A percentile compares a stretch with the other conserved stretches of the same genome.
These are phyloP conservation scores for Alternaria alternata DNA, from an alignment of 2,329 filamentous ascomycete genomes.

Conservation along the genomic window DNA sequence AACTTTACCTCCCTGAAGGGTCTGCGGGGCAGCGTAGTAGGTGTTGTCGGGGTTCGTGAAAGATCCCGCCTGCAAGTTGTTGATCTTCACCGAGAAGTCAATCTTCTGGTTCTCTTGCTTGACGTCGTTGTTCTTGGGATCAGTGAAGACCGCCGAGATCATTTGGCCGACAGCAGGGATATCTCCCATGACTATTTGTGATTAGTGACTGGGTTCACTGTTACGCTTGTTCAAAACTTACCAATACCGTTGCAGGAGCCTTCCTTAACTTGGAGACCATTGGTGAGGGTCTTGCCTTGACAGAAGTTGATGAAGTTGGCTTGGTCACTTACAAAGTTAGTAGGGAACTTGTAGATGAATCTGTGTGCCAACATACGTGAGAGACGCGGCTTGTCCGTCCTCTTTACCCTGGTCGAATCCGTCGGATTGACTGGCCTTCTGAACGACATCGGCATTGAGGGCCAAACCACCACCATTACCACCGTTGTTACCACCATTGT, in stretches of 20 bases:
- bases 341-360: not conserved
- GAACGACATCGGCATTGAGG: constrained; percentile 54
- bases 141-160: constrained; percentile 63
- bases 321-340: constrained; percentile 49
- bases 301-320: constrained; percentile 70
- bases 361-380: constrained; percentile 50
- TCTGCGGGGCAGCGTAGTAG: constrained; percentile 65
- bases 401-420: constrained; percentile 52
- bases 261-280: constrained; percentile 59
- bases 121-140: constrained; percentile 55
- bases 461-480: constrained; percentile 26
- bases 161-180: constrained; percentile 62
- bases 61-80: constrained; percentile 60
- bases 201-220: not conserved
- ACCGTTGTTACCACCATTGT: constrained; percentile 10
- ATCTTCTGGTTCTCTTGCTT: constrained; percentile 53
- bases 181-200: constrained; percentile 61
- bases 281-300: constrained; percentile 62
- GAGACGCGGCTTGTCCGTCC: constrained; percentile 55
- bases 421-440: constrained; percentile 52
- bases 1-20: constrained; percentile 53
- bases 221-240: constrained; percentile 31
- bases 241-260: constrained; percentile 66
- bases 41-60: constrained; percentile 64
- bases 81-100: constrained; percentile 58